Conservation (phyloP, 768 basidiomycete genomes). For the Hygrophorus russula region DNA sequence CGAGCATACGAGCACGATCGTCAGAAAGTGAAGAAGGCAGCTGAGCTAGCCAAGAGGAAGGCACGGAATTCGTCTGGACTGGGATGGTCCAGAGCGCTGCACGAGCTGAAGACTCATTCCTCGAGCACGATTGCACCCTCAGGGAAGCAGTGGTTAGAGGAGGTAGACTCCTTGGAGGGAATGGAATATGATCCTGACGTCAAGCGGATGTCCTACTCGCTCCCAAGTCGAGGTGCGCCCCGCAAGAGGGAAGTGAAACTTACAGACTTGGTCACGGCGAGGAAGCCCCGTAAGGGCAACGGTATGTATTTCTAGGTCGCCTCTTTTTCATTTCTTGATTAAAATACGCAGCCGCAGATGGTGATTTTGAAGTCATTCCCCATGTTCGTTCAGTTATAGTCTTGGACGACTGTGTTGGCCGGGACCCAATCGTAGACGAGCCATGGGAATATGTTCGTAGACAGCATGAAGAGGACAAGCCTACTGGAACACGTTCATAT, state of each 20-base stretch:
- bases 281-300: conserved; percentile 29
- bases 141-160: conserved; percentile 12
- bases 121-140: conserved; percentile 3
- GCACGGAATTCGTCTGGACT: conserved; percentile 21
- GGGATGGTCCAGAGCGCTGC: conserved; percentile 4
- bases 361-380: conserved; percentile 49
- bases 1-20: conserved; percentile 40
- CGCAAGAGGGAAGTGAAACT: conserved; percentile 21
- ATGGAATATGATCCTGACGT: conserved; percentile 6
- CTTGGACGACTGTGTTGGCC: conserved; percentile 34
- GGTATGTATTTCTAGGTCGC: conserved; percentile 21
- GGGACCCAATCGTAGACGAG: conserved; percentile 36
- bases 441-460: conserved; percentile 46
- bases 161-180: conserved; percentile 11
- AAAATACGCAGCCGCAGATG: conserved; percentile 18
- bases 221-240: conserved; percentile 2
- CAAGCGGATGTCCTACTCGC: conserved; percentile 5
- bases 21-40: conserved; percentile 33
- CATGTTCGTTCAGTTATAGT: conserved; percentile 43
- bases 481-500: conserved; percentile 2
- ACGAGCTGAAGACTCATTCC: conserved; percentile 7
- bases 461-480: conserved; percentile 25
- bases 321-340: conserved; percentile 4
- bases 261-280: conserved; percentile 18
- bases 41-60: conserved; percentile 24